Evolutionary conservation across 495 filamentous ascomycete species (phyloP), one percentile per base, ranked within the genome.

Genomic region (Xylaria grammica): DNA sequence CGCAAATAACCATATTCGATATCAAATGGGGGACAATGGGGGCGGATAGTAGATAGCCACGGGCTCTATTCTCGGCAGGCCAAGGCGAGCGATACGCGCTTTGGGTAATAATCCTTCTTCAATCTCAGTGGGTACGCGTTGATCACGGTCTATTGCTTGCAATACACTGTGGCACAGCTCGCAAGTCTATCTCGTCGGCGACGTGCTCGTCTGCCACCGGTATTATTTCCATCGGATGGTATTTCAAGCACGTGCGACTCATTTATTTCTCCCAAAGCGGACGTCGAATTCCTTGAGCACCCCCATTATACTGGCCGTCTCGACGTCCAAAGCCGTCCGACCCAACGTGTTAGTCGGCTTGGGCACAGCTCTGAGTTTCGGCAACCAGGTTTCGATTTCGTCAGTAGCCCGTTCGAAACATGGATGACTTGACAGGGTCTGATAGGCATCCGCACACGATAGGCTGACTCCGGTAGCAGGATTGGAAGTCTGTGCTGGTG

Each of bases 251-350:
- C 13, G 26, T 38, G 20, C 36, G 38, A 9, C 52, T 72, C 65
- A 74, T 40, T 61, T 70, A 51, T 72, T 70, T 49, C 72, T 68
- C 7, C 87, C 88, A 75, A 96, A 96, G 42, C 92, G 75, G 40
- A 91, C 84, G 71, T 96, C 92, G 71, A 96, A 92, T 61, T 89
- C 88, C 66, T 90, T 91, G 60, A 96, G 74, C 30, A 95, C 91
- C 42, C 88, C 87, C 89, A 94, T 93, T 27, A 96, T 91, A 72
- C 90, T 93, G 4, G 91, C 91, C 1, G 92, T 90, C 71, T 96
- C 91, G 9, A 96, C 88, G 71, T 94, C 90, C 67, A 92, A 86
- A 6, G 90, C 88, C 22, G 83, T 84, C 62, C 87, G 80, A 63
- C 75, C 72, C 34, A 71, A 56, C 26, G 74, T 60, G 10, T 56